Evolutionary conservation across 306 rosid species (phyloP).

Genomic region (Psophocarpus tetragonolobus): DNA sequence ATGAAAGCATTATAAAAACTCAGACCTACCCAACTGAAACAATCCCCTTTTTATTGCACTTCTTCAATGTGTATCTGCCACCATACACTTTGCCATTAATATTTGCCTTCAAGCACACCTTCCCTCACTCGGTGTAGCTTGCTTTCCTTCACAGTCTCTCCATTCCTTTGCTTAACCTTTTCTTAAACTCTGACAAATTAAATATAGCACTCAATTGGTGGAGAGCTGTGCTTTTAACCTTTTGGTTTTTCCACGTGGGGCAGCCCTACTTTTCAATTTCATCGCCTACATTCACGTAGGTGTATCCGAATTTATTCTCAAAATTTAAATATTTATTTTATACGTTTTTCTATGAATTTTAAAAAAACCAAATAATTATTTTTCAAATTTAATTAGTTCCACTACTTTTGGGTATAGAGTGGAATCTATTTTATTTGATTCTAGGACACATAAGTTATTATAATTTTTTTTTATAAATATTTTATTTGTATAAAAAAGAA

Average conservation of each 20-base stretch:
- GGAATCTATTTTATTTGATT: no score
- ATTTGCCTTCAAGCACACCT: slow-evolving; percentile 20
- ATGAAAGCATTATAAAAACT: slow-evolving; percentile 48
- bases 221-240: neutral
- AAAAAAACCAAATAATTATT: no score
- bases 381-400: no score
- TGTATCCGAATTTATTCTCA: slow-evolving; percentile 32
- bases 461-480: no score
- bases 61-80: slow-evolving; percentile 77
- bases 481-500: no score
- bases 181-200: slow-evolving; percentile 30
- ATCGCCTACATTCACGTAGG: slow-evolving; percentile 2
- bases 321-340: no score
- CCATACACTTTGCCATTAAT: slow-evolving; percentile 62
- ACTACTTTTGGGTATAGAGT: no score
- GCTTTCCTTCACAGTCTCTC: slow-evolving; percentile 60
- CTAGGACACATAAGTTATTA: no score
- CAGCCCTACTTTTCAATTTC: slow-evolving; percentile 30
- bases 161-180: slow-evolving; percentile 36
- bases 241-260: slow-evolving; percentile 54
- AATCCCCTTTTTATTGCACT: slow-evolving; percentile 56
- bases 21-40: slow-evolving; percentile 82
- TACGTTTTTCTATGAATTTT: no score
- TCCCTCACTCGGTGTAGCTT: slow-evolving; percentile 12
- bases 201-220: slow-evolving; percentile 28